These are phyloP conservation scores for Coniella vitis DNA, from an alignment of 2,329 filamentous ascomycete species.

Conservation along the genomic window DNA sequence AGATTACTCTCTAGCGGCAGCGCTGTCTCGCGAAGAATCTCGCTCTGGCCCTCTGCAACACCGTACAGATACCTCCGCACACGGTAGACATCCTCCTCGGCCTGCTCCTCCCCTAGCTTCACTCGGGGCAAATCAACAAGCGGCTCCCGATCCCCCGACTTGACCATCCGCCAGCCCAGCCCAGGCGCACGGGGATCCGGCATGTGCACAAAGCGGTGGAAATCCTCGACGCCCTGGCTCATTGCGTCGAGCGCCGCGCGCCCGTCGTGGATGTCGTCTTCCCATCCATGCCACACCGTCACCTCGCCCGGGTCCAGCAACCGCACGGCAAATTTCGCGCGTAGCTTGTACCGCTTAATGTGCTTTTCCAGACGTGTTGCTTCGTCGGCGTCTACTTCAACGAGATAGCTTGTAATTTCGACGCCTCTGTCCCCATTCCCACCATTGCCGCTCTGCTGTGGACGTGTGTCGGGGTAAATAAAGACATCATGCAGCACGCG, in stretches of 20 bases:
- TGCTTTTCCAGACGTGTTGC: constrained; percentile 59
- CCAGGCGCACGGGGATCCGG: constrained; percentile 36
- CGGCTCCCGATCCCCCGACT: constrained; percentile 23
- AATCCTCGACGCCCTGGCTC: not conserved
- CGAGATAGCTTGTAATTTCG: constrained; percentile 50
- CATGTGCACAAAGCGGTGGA: constrained; percentile 9
- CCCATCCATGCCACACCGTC: constrained; percentile 70
- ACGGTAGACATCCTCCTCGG: constrained; percentile 56
- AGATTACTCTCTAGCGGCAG: constrained; percentile 87
- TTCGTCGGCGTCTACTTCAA: constrained; percentile 74
- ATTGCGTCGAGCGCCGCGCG: constrained; percentile 21
- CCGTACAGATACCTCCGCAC: constrained; percentile 73
- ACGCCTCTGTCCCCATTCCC: constrained; percentile 21
- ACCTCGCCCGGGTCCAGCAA: constrained; percentile 59
- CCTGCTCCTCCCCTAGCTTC: not conserved
- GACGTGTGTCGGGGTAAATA: constrained; percentile 59
- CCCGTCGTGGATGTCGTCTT: constrained; percentile 31
- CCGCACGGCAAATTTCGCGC: constrained; percentile 68
- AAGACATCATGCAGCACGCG: constrained; percentile 86
- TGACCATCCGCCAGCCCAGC: constrained; percentile 34
- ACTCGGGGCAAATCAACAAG: constrained; percentile 33
- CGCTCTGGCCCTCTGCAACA: constrained; percentile 75
- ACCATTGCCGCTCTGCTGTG: constrained; percentile 20
- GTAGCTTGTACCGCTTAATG: constrained; percentile 77
- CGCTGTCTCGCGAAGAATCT: constrained; percentile 64